These are phyloP conservation scores for Oryza brachyantha DNA, from an alignment of 176 grass and related monocot species.

Conservation along the genomic window DNA sequence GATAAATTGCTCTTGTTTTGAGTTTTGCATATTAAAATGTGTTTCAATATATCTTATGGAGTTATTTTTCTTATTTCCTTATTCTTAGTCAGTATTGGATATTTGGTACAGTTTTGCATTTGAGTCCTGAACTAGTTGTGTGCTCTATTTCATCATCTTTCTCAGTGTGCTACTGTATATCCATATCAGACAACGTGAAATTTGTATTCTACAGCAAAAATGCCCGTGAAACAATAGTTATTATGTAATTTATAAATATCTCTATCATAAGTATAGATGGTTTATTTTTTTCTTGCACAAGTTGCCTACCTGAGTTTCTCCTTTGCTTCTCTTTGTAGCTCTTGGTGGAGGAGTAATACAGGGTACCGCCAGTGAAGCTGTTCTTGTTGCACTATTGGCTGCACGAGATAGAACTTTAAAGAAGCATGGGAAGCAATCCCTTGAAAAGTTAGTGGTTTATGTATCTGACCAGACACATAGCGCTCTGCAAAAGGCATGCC, in stretches of 20 bases:
- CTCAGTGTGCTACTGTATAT: neutral
- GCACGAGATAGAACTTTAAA: conserved; percentile 56
- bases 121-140: conserved; percentile 1
- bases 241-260: neutral
- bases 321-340: neutral
- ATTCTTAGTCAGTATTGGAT: neutral
- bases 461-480: conserved; percentile 84
- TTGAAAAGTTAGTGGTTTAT: conserved; percentile 68
- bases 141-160: neutral
- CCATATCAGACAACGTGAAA: neutral
- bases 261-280: neutral
- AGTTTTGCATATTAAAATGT: neutral
- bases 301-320: neutral
- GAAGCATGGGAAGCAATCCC: conserved; percentile 42
- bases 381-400: conserved; percentile 60
- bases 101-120: neutral
- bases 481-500: conserved; percentile 68
- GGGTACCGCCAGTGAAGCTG: conserved; percentile 67
- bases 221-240: neutral
- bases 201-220: conserved; percentile 2
- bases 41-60: neutral
- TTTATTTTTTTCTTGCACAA: conserved; percentile 14
- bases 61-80: neutral
- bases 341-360: conserved; percentile 79
- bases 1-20: neutral